Evolutionary conservation across 768 basidiomycete genomes (phyloP).

Genomic region (Chlorophyllum brunneum): DNA sequence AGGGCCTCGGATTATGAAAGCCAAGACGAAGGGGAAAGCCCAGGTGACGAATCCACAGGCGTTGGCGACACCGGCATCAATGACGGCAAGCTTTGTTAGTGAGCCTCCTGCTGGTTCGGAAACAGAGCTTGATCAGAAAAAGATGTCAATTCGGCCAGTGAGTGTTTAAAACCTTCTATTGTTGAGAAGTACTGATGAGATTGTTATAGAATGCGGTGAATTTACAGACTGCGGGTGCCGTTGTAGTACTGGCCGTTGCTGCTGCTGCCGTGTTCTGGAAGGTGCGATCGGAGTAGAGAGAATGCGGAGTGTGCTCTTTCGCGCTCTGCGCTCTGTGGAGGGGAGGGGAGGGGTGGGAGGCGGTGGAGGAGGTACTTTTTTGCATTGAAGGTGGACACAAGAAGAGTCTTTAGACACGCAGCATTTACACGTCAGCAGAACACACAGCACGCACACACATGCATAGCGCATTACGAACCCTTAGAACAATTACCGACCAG

Average conservation of each 20-base stretch:
- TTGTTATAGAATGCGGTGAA: constrained; percentile 26
- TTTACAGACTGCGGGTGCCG: constrained; percentile 58
- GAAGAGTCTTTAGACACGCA: too few species aligned
- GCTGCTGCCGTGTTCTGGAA: constrained; percentile 74
- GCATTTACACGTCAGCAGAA: too few species aligned
- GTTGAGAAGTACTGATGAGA: not conserved
- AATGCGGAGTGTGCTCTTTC: too few species aligned
- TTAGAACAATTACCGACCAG: too few species aligned
- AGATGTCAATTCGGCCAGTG: constrained; percentile 8
- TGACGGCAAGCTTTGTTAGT: not conserved
- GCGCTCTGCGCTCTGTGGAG: too few species aligned
- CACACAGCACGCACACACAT: too few species aligned
- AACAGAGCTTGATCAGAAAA: not conserved
- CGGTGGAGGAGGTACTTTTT: too few species aligned
- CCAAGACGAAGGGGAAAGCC: constrained; percentile 7
- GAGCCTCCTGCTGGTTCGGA: too few species aligned
- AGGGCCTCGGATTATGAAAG: constrained; percentile 13
- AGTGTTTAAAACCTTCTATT: constrained; percentile 14
- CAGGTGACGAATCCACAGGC: constrained; percentile 12
- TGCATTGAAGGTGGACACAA: too few species aligned
- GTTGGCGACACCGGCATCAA: constrained; percentile 1
- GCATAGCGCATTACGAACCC: too few species aligned
- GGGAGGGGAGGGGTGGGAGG: too few species aligned
- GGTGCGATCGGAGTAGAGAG: constrained; percentile 49
- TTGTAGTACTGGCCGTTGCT: constrained; percentile 61